Evolutionary conservation across 768 basidiomycete species (phyloP), one percentile per base, ranked within the genome.

Genomic region (Boletus pseudopeckii): DNA sequence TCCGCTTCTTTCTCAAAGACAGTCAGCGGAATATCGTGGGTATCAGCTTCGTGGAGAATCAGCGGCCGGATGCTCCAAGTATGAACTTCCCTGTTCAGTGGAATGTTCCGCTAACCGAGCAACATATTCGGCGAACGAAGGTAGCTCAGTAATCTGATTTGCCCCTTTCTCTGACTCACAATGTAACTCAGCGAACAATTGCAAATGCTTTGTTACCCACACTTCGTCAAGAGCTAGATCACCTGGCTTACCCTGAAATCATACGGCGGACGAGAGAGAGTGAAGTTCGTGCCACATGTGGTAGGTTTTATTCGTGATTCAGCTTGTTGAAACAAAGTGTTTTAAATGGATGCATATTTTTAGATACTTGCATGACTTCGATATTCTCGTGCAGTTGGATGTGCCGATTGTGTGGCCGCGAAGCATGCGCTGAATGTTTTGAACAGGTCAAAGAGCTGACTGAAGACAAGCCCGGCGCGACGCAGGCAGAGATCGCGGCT

Each of bases 291-390:
- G 87, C 86, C 18, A 91, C 89, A 24, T 94, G 92, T 63, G 92
- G 90, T 91, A 66, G 52, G 85, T 72, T 34, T 57, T 30, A 36
- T 38, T 52, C 18, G 45, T 38, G 30, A 42, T 40, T 43, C 50
- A 9, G 20, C 45, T 45, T 30, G 24, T 45, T 36, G 50, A 60
- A 42, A 47, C 48, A 20, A 7, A 48, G 20, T 47, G 51, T 56
- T 48, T 58, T 48, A 47, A 45, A 52, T 51, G 44, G 48, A 52
- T 24, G 0, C 11, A n/a, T 53, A 38, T 45, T 55, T 53, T 20
- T 66, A 96, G 93, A 97, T 71, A 92, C 89, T 2, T 97, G 94
- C 70, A 89, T 92, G 79, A 94, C 92, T 5, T 95, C 93, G 13
- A 84, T 96, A 53, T 96, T 96, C 70, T 87, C 88, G 7, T 85